Base-by-base conservation (phyloP, 148 eudicot species). In the Rhododendron henanense region DNA sequence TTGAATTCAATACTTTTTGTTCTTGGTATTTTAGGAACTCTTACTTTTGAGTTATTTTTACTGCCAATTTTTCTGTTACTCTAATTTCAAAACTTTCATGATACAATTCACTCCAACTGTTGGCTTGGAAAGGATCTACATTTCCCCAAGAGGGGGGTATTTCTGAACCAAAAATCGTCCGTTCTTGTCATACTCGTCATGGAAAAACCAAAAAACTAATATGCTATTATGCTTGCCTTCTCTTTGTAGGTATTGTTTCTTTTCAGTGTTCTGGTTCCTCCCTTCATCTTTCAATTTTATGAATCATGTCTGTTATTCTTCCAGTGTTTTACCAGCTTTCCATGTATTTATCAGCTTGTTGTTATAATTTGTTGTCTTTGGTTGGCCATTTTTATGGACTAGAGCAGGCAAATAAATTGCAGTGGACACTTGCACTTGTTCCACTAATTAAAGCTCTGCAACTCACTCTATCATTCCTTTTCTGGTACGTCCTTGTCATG, bases 381-480 rank as follows among this genome's bases (percentile, higher is more conserved):
- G 39, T 89, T 86, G 11, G 55, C 83, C 73, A 50, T 86, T 81
- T 84, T 47, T 67, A 35, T 85, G 76, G 74, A 85, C 90, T 91
- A 86, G 91, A 90, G 85, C 98, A 97, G 99, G 87, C 90, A 83
- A 94, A 91, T 87, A 97, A 90, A 81, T 87, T 97, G 90, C 99
- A 97, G 85, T 97, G 99, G 99, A 84, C 91, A 71, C 91, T 97
- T 81, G 92, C 98, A 85, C 87, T 96, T 84, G 98, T 97, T 87
- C 99, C 99, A 13, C 81, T 91, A 44, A 92, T 95, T 44, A 97
- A 97, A 90, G 92, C 96, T 71, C 71, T 94, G 92, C 99, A 97
- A 88, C 93, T 94, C 69, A 21, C 90, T 3, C 83, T 97, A 65
- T 93, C 98, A 53, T 97, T 94, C 92, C 91, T 97, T 69, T 97